Evolutionary conservation across 2,329 filamentous ascomycete genomes (phyloP), one percentile per base, ranked within the genome.

Genomic region (Fusarium sacchari): DNA sequence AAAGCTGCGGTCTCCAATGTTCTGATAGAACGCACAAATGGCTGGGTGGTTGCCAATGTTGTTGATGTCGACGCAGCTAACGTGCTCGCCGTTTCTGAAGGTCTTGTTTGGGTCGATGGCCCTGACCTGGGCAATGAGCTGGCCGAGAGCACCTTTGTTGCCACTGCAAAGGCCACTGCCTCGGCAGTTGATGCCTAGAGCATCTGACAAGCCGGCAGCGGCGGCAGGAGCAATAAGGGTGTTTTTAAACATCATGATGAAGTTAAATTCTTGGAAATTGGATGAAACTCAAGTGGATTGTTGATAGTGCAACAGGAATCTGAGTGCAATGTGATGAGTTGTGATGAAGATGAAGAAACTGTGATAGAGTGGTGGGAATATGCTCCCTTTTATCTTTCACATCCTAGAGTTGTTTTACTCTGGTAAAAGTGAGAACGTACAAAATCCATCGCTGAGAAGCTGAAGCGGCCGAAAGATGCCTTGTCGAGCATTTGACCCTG

Each of bases 141-240:
- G 30, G 18, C 30, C 8, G 10, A 64, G 14, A 26, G 43, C 58
- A 2, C 61, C 56, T 43, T 61, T 61, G 13, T 61, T 61, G 22
- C 61, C 56, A 11, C 24, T 15, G 17, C 61, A 64, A 43, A 64
- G 32, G 1, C 56, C 61, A n/a, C 43, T 62, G 8, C 56, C 61
- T 30, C 61, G 24, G n/a, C 61, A 64, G 30, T 62, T 64, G 30
- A 64, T 62, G 2, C 43, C 61, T 8, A 62, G 30, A 20, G 56
- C 61, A 18, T 43, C 30, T 15, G 61, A 62, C 5, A 64, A 37
- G 26, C 57, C 58, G 15, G 5, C 8, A 3, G 24, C 22, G 11
- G 37, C 30, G 3, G 57, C 43, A 32, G 62, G 14, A 22, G 37
- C n/a, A 22, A 57, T 14, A 37, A 61, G 17, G 11, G 30, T 1